These are phyloP conservation scores for Candida germanica DNA, from an alignment of 805 yeast species.

Conservation along the genomic window DNA sequence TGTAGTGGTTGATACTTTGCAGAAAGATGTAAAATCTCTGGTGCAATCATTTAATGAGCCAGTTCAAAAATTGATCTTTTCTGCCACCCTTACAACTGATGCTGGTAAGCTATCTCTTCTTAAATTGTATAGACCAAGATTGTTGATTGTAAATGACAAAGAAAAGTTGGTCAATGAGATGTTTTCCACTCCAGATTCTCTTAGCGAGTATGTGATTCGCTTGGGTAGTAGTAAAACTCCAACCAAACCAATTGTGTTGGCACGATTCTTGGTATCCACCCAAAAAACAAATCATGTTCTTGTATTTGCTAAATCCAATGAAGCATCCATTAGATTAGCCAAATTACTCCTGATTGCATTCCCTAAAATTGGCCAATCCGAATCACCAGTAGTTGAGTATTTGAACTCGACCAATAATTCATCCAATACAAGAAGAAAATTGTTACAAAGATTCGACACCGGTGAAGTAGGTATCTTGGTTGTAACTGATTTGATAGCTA, in stretches of 20 bases:
- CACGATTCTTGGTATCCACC: constrained; percentile 46
- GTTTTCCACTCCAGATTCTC: constrained; percentile 56
- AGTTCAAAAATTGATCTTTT: constrained; percentile 68
- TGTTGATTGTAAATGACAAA: constrained; percentile 67
- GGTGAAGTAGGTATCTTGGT: constrained; percentile 54
- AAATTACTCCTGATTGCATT: constrained; percentile 51
- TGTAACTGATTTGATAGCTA: constrained; percentile 90
- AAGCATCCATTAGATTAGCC: constrained; percentile 77
- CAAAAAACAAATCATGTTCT: constrained; percentile 41
- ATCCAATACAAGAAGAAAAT: constrained; percentile 46
- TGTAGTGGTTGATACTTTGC: constrained; percentile 43
- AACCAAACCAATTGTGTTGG: constrained; percentile 72
- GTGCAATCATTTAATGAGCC: constrained; percentile 27
- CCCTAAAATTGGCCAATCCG: constrained; percentile 14
- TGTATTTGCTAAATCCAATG: constrained; percentile 77
- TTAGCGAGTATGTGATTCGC: constrained; percentile 45
- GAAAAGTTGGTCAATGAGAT: constrained; percentile 48
- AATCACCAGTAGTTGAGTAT: constrained; percentile 36
- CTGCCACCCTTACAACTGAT: constrained; percentile 93
- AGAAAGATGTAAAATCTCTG: constrained; percentile 3
- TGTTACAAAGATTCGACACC: constrained; percentile 56
- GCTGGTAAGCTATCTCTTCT: constrained; percentile 80
- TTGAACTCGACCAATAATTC: constrained; percentile 59
- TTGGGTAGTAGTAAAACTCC: constrained; percentile 37
- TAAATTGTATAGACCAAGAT: constrained; percentile 65